phyloP scores from a whole-genome alignment of 1,284 basidiomycete species.

The Coniferiporia sulphurascens region DNA sequence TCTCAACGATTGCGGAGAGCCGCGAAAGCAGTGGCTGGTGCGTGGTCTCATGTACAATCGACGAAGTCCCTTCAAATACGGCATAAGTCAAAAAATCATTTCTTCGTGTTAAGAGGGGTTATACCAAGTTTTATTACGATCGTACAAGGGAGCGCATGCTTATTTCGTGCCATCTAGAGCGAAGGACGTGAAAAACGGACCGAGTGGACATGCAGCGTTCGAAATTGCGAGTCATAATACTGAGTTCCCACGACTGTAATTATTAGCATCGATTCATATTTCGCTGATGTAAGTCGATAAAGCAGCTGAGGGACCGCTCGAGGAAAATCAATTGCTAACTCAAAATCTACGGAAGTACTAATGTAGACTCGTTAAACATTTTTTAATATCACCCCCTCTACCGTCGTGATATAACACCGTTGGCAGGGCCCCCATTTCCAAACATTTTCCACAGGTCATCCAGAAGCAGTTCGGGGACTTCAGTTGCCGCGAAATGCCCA shows the following conservation, averaged over 20 bases:
- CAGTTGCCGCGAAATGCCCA: no score
- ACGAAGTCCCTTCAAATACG: slow-evolving; percentile 71
- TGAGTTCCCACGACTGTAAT: background rate
- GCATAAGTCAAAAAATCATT: background rate
- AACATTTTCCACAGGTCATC: no score
- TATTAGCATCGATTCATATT: background rate
- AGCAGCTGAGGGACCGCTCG: no score
- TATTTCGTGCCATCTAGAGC: slow-evolving; percentile 11
- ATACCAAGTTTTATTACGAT: slow-evolving; percentile 86
- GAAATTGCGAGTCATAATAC: background rate
- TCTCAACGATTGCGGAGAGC: slow-evolving; percentile 89
- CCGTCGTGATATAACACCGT: no score
- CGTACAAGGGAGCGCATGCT: slow-evolving; percentile 39
- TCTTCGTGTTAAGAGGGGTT: slow-evolving; percentile 19
- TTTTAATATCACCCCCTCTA: no score
- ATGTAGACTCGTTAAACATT: no score
- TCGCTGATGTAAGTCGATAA: no score
- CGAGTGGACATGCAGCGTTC: background rate
- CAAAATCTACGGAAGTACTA: no score
- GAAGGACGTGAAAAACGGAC: background rate
- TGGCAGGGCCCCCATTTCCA: no score
- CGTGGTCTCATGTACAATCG: slow-evolving; percentile 87
- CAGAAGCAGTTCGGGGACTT: no score
- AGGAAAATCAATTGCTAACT: no score
- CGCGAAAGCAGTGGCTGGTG: slow-evolving; percentile 89